These are phyloP conservation scores for Colletotrichum zoysiae DNA, from an alignment of 2,329 filamentous ascomycete genomes.

Conservation along the genomic window DNA sequence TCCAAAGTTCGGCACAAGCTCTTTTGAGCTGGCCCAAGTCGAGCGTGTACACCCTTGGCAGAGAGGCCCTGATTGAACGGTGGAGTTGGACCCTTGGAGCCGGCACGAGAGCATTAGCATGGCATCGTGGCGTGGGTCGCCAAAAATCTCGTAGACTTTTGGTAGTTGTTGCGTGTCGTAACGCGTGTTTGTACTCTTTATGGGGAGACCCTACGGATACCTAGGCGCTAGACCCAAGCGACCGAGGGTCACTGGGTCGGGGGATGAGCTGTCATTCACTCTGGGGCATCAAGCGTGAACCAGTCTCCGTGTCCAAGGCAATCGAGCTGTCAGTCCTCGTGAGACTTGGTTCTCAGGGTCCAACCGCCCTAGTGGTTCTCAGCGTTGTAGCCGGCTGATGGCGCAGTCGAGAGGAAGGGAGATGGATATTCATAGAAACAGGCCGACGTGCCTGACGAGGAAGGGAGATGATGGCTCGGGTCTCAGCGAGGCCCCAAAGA, in stretches of 20 bases:
- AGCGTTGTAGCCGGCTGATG: conserved; percentile 28
- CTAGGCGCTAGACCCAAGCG: conserved; percentile 8
- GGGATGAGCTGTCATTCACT: conserved; percentile 33
- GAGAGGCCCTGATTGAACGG: conserved; percentile 18
- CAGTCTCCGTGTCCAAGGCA: conserved; percentile 7
- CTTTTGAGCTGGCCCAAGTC: conserved; percentile 27
- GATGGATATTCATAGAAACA: conserved; percentile 40
- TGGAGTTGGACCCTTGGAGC: conserved; percentile 39
- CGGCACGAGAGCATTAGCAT: conserved; percentile 26
- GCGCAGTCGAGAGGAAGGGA: conserved; percentile 27
- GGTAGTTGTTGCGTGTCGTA: conserved; percentile 7
- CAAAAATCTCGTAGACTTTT: conserved; percentile 15
- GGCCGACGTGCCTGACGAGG: conserved; percentile 11
- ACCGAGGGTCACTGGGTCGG: conserved; percentile 2
- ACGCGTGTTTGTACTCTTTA: background rate
- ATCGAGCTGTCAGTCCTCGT: conserved; percentile 25
- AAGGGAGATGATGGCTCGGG: conserved; percentile 3
- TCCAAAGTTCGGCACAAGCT: conserved; percentile 8
- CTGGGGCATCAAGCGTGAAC: conserved; percentile 12
- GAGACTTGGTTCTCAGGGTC: conserved; percentile 36
- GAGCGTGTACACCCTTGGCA: conserved; percentile 12
- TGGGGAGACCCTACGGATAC: conserved; percentile 4
- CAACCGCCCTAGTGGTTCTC: conserved; percentile 15
- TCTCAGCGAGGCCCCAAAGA: conserved; percentile 11
- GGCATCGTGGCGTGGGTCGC: conserved; percentile 11